Conservation (phyloP, 2,329 filamentous ascomycete species). For the Botrytis sinoallii region DNA sequence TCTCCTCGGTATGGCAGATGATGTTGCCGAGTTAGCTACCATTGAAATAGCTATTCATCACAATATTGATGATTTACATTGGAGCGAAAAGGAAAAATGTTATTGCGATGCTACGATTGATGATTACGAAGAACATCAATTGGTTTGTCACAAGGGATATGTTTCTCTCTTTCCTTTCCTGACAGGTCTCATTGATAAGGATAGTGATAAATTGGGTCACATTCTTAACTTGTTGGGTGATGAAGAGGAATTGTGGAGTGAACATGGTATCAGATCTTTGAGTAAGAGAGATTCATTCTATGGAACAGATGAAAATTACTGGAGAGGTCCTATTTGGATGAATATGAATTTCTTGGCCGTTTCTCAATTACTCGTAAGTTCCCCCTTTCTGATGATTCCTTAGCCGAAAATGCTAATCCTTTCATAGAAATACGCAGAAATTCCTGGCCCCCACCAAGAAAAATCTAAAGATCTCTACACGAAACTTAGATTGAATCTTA, state of each 20-base stretch:
- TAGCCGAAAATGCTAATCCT: neutral
- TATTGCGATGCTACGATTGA: conserved; percentile 97
- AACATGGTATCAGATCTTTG: conserved; percentile 83
- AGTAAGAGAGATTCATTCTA: conserved; percentile 82
- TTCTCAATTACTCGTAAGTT: conserved; percentile 72
- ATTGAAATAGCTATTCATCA: conserved; percentile 73
- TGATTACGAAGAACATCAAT: conserved; percentile 83
- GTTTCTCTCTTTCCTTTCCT: conserved; percentile 92
- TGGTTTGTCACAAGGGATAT: conserved; percentile 96
- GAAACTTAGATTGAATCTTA: conserved; percentile 75
- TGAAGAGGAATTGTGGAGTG: conserved; percentile 84
- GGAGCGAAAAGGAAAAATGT: conserved; percentile 74
- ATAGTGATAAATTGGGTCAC: conserved; percentile 70
- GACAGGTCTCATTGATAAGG: conserved; percentile 70
- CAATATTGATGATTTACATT: conserved; percentile 92
- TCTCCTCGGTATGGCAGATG: conserved; percentile 71
- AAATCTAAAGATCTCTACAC: conserved; percentile 73
- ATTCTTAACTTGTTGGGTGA: conserved; percentile 76
- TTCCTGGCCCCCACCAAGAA: conserved; percentile 61
- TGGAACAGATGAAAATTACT: conserved; percentile 93
- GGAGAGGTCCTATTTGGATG: conserved; percentile 92
- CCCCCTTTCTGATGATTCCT: neutral
- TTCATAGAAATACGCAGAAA: conserved; percentile 55
- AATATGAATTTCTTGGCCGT: conserved; percentile 92
- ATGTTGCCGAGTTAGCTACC: conserved; percentile 67